Conservation (phyloP, 2,329 filamentous ascomycete genomes). For the Hypocreales sp. region DNA sequence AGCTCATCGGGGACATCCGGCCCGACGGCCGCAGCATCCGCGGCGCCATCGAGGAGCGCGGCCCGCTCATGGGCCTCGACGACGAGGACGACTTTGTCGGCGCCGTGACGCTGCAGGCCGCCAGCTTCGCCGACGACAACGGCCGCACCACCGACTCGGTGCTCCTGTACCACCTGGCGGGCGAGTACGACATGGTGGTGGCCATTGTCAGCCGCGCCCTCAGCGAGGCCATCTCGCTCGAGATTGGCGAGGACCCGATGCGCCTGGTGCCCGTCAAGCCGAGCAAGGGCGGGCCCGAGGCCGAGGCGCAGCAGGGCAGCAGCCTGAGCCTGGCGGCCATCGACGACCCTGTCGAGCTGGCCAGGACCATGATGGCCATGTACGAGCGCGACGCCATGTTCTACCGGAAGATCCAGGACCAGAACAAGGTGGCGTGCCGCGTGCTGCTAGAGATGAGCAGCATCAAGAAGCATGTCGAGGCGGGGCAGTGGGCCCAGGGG, state of each 20-base stretch:
- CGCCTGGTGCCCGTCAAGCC: conserved; percentile 70
- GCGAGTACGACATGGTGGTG: conserved; percentile 91
- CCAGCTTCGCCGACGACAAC: conserved; percentile 84
- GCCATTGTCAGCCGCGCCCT: conserved; percentile 77
- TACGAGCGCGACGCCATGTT: conserved; percentile 47
- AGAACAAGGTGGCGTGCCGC: conserved; percentile 39
- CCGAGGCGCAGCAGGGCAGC: conserved; percentile 25
- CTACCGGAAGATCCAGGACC: conserved; percentile 38
- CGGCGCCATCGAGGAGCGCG: conserved; percentile 76
- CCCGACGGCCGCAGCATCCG: conserved; percentile 72
- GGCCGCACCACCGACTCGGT: conserved; percentile 89
- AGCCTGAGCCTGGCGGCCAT: conserved; percentile 46
- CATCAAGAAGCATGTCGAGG: conserved; percentile 41
- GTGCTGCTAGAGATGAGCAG: conserved; percentile 44
- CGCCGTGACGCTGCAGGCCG: conserved; percentile 85
- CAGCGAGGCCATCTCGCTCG: conserved; percentile 75
- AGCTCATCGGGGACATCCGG: conserved; percentile 80
- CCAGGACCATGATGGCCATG: conserved; percentile 46
- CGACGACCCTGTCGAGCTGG: conserved; percentile 44
- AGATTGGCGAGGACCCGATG: conserved; percentile 68
- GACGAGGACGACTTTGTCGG: conserved; percentile 75
- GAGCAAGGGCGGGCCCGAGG: conserved; percentile 29
- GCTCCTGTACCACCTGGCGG: conserved; percentile 82
- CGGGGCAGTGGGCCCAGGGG: conserved; percentile 38
- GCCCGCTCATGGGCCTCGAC: conserved; percentile 63